Percentiles rank a stretch among this genome's conserved stretches.
Conservation (phyloP, 305 asterid genomes). For the Solanum aculeatissimum region DNA sequence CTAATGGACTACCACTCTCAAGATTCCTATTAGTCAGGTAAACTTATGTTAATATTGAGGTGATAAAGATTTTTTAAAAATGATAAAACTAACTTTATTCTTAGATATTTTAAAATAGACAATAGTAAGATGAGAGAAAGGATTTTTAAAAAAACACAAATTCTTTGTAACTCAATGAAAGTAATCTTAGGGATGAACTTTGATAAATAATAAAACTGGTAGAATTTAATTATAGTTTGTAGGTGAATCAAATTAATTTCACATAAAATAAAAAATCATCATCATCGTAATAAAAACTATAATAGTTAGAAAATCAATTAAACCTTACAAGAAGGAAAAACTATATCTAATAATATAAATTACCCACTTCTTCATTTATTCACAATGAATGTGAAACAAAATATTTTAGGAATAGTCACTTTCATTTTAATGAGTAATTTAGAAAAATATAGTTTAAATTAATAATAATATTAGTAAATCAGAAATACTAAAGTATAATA, state of each 20-base stretch:
- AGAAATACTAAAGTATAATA: background rate
- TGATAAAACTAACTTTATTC: too few relatives aligned
- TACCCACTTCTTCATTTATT: background rate
- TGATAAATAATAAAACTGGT: background rate
- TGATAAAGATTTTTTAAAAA: background rate
- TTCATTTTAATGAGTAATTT: background rate
- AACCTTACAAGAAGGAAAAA: background rate
- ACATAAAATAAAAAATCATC: too few relatives aligned
- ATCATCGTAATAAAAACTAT: background rate
- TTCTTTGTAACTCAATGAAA: background rate
- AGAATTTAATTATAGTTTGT: too few relatives aligned
- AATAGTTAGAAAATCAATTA: too few relatives aligned
- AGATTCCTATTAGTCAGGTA: background rate
- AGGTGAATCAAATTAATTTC: too few relatives aligned
- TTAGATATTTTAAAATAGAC: background rate
- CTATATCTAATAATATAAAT: background rate
- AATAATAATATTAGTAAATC: background rate
- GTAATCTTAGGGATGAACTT: too few relatives aligned
- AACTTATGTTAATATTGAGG: background rate
- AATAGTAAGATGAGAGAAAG: background rate
- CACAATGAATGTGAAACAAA: fast-evolving
- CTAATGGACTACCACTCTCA: background rate
- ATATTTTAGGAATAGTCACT: fast-evolving
- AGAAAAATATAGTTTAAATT: too few relatives aligned
- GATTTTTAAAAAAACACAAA: background rate